Evolutionary conservation across 2,329 filamentous ascomycete genomes (phyloP).

Genomic region (Lachnellula hyalina): DNA sequence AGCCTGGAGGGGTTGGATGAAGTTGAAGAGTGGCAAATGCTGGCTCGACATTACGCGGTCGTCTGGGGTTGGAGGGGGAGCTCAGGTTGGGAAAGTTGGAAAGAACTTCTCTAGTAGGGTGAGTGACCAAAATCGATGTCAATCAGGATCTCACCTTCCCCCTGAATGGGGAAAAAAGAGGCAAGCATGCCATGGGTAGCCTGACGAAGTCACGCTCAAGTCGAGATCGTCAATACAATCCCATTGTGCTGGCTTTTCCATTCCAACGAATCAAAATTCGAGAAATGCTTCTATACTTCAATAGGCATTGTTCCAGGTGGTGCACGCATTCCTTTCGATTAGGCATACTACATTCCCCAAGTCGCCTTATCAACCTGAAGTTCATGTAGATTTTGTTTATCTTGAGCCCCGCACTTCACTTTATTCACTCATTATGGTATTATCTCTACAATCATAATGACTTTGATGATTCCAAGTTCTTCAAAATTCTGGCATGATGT

Average conservation of each 20-base stretch:
- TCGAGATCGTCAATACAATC: no score
- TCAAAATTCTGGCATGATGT: background rate
- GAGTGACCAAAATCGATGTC: background rate
- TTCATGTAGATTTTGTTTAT: background rate
- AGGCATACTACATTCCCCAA: background rate
- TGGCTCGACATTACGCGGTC: slow-evolving; percentile 85
- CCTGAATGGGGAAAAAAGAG: no score
- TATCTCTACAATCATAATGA: background rate
- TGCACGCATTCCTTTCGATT: background rate
- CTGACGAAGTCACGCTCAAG: no score
- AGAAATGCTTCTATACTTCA: no score
- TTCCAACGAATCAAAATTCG: no score
- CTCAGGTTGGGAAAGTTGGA: slow-evolving; percentile 16
- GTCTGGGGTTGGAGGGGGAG: slow-evolving; percentile 70
- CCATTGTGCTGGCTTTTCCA: no score
- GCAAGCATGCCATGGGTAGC: no score
- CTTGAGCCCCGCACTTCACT: background rate
- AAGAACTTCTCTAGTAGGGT: background rate
- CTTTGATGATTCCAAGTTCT: background rate
- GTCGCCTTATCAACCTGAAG: background rate
- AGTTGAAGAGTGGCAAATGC: slow-evolving; percentile 84
- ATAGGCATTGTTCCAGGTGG: background rate
- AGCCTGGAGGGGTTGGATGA: slow-evolving; percentile 85
- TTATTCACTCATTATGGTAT: background rate
- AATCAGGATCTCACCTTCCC: background rate